phyloP scores from a whole-genome alignment of 768 basidiomycete species.

The Inosperma sp. region DNA sequence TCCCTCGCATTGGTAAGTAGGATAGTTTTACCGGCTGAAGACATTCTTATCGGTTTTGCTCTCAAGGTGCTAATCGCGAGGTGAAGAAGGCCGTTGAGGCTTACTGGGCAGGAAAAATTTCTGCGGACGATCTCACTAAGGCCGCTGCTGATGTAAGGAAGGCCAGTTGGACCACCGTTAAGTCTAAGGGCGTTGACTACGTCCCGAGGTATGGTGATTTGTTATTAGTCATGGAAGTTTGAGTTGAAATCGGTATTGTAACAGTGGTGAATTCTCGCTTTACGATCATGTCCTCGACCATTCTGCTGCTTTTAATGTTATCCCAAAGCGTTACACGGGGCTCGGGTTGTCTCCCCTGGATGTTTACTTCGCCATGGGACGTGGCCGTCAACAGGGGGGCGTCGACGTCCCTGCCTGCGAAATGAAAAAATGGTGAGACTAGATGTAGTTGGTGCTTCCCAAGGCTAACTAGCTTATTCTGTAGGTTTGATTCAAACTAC shows the following conservation, averaged over 20 bases:
- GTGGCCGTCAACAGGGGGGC: slow-evolving; percentile 89
- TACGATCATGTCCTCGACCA: slow-evolving; percentile 99
- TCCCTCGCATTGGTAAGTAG: slow-evolving; percentile 79
- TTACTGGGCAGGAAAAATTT: slow-evolving; percentile 93
- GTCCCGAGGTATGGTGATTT: slow-evolving; percentile 73
- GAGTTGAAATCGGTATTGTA: slow-evolving; percentile 15
- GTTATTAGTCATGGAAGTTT: slow-evolving; percentile 13
- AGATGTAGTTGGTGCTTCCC: background rate
- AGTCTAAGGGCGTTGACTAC: slow-evolving; percentile 80
- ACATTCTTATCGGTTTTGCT: slow-evolving; percentile 9
- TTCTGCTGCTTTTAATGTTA: slow-evolving; percentile 92
- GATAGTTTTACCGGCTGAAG: background rate
- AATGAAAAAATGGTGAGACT: slow-evolving; percentile 97
- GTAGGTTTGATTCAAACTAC: slow-evolving; percentile 97
- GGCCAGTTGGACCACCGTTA: slow-evolving; percentile 81
- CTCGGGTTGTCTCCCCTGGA: slow-evolving; percentile 86
- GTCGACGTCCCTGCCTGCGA: slow-evolving; percentile 97
- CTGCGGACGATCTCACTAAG: slow-evolving; percentile 83
- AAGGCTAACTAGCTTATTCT: slow-evolving; percentile 8
- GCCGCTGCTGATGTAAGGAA: slow-evolving; percentile 85
- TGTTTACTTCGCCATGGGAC: slow-evolving; percentile 98
- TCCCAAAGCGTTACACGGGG: slow-evolving; percentile 89
- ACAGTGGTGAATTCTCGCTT: slow-evolving; percentile 95
- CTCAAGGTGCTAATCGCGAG: slow-evolving; percentile 91
- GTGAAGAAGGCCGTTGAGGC: slow-evolving; percentile 98